Conservation (phyloP, 768 basidiomycete species). For the Coprinopsis sp. region DNA sequence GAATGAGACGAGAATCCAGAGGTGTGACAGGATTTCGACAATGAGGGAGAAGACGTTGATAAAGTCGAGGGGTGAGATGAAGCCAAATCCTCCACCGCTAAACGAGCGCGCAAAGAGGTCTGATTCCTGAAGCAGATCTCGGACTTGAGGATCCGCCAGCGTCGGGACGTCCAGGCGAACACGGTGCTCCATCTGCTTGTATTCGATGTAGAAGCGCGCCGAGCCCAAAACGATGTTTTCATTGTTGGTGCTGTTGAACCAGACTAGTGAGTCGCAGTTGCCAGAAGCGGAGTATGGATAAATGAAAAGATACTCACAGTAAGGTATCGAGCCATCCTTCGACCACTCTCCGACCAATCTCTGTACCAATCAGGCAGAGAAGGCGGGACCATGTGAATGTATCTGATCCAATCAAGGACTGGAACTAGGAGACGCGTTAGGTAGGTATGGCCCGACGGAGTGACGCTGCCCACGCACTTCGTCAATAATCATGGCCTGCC, state of each 20-base stretch:
- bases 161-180: constrained; percentile 76
- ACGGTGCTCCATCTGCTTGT: constrained; percentile 73
- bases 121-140: constrained; percentile 81
- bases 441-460: constrained; percentile 13
- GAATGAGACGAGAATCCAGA: constrained; percentile 63
- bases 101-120: constrained; percentile 83
- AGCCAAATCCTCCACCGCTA: constrained; percentile 70
- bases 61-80: constrained; percentile 77
- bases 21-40: constrained; percentile 68
- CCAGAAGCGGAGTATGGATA: constrained; percentile 9
- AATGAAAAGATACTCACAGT: constrained; percentile 50
- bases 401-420: constrained; percentile 63
- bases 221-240: constrained; percentile 71
- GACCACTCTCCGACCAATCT: constrained; percentile 56
- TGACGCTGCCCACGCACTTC: constrained; percentile 47
- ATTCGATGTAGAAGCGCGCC: constrained; percentile 70
- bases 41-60: constrained; percentile 66
- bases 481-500: constrained; percentile 72
- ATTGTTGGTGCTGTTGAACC: constrained; percentile 51
- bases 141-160: constrained; percentile 64
- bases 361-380: constrained; percentile 51
- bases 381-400: constrained; percentile 68
- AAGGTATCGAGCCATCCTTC: constrained; percentile 67
- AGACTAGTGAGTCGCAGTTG: constrained; percentile 11
- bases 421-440: constrained; percentile 44